Evolutionary conservation across 2,329 filamentous ascomycete genomes (phyloP), one percentile per base, ranked within the genome.

Genomic region (Parascedosporium putredinis): DNA sequence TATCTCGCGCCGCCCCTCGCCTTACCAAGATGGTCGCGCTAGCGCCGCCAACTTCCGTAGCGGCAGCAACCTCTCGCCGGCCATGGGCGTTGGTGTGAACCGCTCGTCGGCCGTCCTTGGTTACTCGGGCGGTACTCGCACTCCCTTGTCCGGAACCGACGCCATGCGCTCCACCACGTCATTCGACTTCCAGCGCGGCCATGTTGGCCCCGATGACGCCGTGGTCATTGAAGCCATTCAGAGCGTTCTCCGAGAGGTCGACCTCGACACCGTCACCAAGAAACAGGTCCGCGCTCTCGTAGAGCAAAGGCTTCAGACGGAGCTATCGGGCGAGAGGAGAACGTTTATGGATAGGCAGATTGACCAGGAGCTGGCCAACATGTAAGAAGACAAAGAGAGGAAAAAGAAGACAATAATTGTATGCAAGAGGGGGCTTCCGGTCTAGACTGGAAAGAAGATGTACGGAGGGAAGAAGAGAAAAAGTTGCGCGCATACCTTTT

Each of bases 201-300:
- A 71, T 50, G 72, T 71, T 22, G 88, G 87, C 0, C 86, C 88
- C 0, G 87, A 85, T 56, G 90, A 97, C 59, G 73, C 72, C 43
- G 77, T 81, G 53, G 96, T 98, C 55, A 76, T 88, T 16, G 86
- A 94, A 53, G 86, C 87, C 1, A 91, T 97, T 54, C 85, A 88
- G 60, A 73, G 76, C 47, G 93, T 93, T 58, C 73, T 98, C 54
- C 70, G 75, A 14, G 91, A 96, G 60, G 89, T 96, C 1, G 91
- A 98, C 65, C 74, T 98, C 38, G 93, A 98, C 64, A 91, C 79
- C n/a, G 88, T 97, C 45, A 98, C 93, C 5, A 98, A 97, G 81
- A 98, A 98, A 72, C 91, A 97, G 70, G 84, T 93, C 51, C 78
- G 87, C 47, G 90, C 87, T 3, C 76, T 97, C 42, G 89, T 95